phyloP scores from a whole-genome alignment of 768 basidiomycete genomes.

The Mycena galericulata region DNA sequence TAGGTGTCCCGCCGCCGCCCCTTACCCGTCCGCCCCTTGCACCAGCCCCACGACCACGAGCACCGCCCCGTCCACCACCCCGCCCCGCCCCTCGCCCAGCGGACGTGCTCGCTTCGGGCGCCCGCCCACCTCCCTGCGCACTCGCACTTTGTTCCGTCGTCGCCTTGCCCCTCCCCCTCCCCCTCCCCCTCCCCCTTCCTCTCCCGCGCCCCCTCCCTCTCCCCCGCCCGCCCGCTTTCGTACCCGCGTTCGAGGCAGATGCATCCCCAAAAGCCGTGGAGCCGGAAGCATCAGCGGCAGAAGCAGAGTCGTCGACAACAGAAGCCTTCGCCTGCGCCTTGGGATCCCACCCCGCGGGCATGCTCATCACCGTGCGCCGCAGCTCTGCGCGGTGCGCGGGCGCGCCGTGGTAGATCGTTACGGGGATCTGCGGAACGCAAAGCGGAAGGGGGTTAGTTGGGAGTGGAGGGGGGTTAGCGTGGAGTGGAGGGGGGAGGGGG shows the following conservation, averaged over 20 bases:
- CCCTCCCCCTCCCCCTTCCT: no score
- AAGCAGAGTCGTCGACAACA: no score
- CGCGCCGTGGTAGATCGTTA: constrained; percentile 91
- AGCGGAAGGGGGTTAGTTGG: neutral
- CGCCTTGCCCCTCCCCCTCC: constrained; percentile 34
- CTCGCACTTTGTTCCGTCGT: neutral
- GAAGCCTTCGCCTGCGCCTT: no score
- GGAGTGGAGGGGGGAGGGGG: neutral
- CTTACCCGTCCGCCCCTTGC: neutral
- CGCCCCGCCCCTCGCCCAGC: neutral
- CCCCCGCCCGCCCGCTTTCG: no score
- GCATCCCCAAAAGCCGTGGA: no score
- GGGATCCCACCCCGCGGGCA: constrained; percentile 23
- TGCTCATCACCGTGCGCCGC: constrained; percentile 68
- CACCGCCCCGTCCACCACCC: neutral
- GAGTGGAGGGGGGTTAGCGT: neutral
- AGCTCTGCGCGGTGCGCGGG: constrained; percentile 86
- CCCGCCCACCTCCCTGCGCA: neutral
- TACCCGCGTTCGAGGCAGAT: no score
- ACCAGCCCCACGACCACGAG: neutral
- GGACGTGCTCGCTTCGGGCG: neutral
- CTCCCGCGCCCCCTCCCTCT: no score
- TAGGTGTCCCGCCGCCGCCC: neutral
- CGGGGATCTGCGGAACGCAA: constrained; percentile 82
- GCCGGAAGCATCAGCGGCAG: no score